These are phyloP conservation scores for Tylopilus plumbeoviolaceoides DNA, from an alignment of 768 basidiomycete species.

Conservation along the genomic window DNA sequence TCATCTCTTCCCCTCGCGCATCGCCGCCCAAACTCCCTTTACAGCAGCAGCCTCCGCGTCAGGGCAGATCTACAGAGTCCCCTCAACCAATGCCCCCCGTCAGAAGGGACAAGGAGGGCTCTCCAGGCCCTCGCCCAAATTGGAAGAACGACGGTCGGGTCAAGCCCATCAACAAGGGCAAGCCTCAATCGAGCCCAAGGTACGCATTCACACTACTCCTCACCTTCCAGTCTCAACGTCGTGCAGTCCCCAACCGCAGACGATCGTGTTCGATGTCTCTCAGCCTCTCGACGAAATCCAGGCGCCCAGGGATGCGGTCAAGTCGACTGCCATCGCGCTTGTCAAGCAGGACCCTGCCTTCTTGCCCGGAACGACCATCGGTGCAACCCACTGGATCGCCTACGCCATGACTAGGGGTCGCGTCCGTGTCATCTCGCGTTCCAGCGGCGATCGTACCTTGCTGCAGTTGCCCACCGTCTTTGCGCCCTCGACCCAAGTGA, in stretches of 20 bases:
- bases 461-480: conserved; percentile 71
- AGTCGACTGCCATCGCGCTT: conserved; percentile 86
- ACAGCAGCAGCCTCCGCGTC: conserved; percentile 41
- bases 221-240: conserved; percentile 1
- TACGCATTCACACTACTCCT: conserved; percentile 26
- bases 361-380: conserved; percentile 82
- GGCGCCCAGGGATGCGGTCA: conserved; percentile 70
- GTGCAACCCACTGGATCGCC: conserved; percentile 89
- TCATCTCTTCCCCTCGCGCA: conserved; percentile 50
- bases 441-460: conserved; percentile 82
- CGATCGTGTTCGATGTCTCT: conserved; percentile 71
- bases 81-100: conserved; percentile 39
- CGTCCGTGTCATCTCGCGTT: conserved; percentile 83
- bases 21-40: conserved; percentile 63
- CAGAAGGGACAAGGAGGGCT: conserved; percentile 66
- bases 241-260: conserved; percentile 57
- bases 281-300: conserved; percentile 70
- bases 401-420: conserved; percentile 93
- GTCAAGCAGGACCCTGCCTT: conserved; percentile 84
- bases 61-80: conserved; percentile 48
- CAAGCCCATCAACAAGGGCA: conserved; percentile 38
- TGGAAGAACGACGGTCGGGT: conserved; percentile 36
- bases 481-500: conserved; percentile 57
- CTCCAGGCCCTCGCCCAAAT: conserved; percentile 56
- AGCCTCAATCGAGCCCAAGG: conserved; percentile 56